phyloP scores from a whole-genome alignment of 805 yeast species.

The Hanseniaspora occidentalis region DNA sequence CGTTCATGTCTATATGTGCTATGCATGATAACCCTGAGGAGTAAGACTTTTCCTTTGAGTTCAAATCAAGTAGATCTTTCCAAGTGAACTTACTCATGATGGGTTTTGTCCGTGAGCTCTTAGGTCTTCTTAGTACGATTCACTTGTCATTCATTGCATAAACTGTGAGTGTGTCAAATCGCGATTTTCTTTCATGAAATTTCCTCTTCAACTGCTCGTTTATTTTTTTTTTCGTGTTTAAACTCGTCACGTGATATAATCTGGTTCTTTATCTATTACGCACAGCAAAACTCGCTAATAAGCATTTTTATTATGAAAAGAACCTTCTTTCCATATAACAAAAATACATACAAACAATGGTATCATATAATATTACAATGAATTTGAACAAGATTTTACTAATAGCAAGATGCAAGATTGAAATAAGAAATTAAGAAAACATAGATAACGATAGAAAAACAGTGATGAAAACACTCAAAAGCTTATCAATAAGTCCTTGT shows the following conservation, averaged over 20 bases:
- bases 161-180: too few species aligned
- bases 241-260: too few species aligned
- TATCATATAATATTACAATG: not conserved
- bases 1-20: conserved; percentile 84
- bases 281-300: too few species aligned
- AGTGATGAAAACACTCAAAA: not conserved
- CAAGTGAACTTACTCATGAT: conserved; percentile 37
- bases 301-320: not conserved
- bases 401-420: not conserved
- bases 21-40: conserved; percentile 63
- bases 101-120: too few species aligned
- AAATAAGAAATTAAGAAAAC: not conserved
- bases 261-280: too few species aligned
- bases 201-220: too few species aligned
- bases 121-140: too few species aligned
- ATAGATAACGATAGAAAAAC: too few species aligned
- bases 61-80: conserved; percentile 36
- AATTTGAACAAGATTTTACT: not conserved
- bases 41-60: conserved; percentile 36
- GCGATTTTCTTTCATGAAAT: too few species aligned
- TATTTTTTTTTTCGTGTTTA: too few species aligned
- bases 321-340: not conserved
- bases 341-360: not conserved
- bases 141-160: too few species aligned
- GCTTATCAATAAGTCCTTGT: too few species aligned